Base-by-base conservation (phyloP, 129 eudicot genomes). In the Scalesia atractyloides region DNA sequence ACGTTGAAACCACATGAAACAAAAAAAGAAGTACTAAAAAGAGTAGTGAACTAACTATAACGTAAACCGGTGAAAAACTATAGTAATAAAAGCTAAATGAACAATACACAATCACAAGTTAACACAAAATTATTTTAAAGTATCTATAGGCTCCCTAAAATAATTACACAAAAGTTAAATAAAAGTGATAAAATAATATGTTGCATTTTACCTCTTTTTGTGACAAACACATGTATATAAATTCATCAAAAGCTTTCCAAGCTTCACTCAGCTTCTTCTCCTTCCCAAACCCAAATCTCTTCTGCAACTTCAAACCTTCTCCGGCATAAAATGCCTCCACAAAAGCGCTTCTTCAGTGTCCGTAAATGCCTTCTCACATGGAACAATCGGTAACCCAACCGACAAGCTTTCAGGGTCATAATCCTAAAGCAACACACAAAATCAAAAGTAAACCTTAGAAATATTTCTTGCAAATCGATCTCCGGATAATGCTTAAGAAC, bases 251-350 rank as follows among this genome's bases (percentile, higher is more conserved):
- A 68, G 73, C 73, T 16, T 50, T 49, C 73, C 62, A 50, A 49
- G 73, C 73, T 50, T 68, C 73, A 18, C 11, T 50, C 62, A 68
- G 17, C 73, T 14, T 68, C 44, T 68, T 68, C 73, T 68, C 73
- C 73, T 68, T 68, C 44, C 73, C 61, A 47, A 68, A 49, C 4
- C 73, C 61, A 49, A 68, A 50, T 33, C 61, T 68, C 48, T 4
- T 13, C 26, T 68, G 61, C 61, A 68, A 30, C 73, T 50, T 68
- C 73, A 68, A 30, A 68, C 48, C 10, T 9, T 68, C 0, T 9
- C 46, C 11, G 62, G 73, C 19, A 68, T 9, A n/a, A 68, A 2
- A 68, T 68, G 73, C 6, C 62, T 48, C 48, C 15, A 68, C 73
- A 68, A 18, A 33, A 68, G 61, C 3, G 73, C 73, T 50, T 68